Base-by-base conservation (phyloP, 306 rosid species). In the Nissolia schottii region DNA sequence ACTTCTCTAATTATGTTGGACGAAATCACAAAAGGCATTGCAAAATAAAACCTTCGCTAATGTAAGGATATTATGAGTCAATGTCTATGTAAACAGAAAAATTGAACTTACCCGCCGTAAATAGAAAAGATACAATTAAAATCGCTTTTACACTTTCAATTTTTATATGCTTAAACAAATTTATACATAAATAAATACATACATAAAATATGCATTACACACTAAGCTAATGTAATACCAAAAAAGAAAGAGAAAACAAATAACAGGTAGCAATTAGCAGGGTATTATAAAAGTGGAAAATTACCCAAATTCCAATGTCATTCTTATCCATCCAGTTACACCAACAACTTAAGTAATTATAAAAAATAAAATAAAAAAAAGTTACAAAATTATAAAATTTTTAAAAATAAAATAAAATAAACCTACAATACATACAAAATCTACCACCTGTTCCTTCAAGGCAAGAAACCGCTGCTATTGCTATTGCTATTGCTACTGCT, bases 381-480 rank as follows among this genome's bases (percentile, higher is more conserved):
- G 37, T 59, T 66, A 65, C 64, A 29, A 75, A 56, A 13, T 7
- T 24, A 14, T 12, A 32, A 7, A 5, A n/a, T n/a, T n/a, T n/a
- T n/a, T 11, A 40, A 54, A 38, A 54, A 15, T 59, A 29, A 60
- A 43, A 50, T 14, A 43, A 41, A 57, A 24, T 53, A 48, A 62
- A 10, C 22, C 43, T 12, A 37, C 57, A 71, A 19, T 79, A 62
- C 58, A 51, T 61, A 75, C 68, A 79, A 37, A 38, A 51, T 41
- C 51, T 34, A 28, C 15, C 9, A 7, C 27, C 27, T 32, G 9
- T 16, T 37, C 20, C 28, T 27, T 79, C 63, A 89, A 1, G 94
- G 94, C 64, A 86, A 72, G 81, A 76, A 86, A 18, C 34, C 74
- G 55, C n/a, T 57, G 56, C 54, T 62, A 32, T 6, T 56, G 23